These are phyloP conservation scores for Phytophthora citricola DNA, from an alignment of 352 stramenopile genomes.

Conservation along the genomic window DNA sequence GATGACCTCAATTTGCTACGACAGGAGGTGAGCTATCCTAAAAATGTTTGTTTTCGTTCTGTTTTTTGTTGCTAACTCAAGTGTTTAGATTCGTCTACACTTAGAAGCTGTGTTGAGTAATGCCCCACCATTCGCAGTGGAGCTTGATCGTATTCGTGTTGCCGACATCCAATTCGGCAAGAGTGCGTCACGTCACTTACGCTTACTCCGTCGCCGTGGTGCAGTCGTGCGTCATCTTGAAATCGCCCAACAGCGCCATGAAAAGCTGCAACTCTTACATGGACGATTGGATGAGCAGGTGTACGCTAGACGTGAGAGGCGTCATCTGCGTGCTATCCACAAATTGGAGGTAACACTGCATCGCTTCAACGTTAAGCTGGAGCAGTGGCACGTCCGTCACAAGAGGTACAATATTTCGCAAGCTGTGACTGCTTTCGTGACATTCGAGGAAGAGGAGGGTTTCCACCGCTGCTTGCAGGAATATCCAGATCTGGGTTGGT, in stretches of 20 bases:
- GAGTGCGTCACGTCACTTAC: conserved; percentile 60
- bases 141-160: conserved; percentile 68
- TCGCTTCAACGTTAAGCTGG: conserved; percentile 52
- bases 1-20: conserved; percentile 66
- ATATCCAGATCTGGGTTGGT: conserved; percentile 75
- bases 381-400: conserved; percentile 48
- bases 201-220: conserved; percentile 66
- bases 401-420: conserved; percentile 46
- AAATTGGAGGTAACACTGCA: conserved; percentile 57
- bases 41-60: not conserved
- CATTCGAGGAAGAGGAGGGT: conserved; percentile 86
- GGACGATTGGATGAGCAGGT: conserved; percentile 44
- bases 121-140: conserved; percentile 54
- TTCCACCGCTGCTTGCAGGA: conserved; percentile 78
- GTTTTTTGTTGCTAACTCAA: not conserved
- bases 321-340: conserved; percentile 51
- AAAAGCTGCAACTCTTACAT: conserved; percentile 69
- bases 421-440: conserved; percentile 83
- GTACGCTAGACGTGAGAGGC: conserved; percentile 51
- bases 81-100: conserved; percentile 62
- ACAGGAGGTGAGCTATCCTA: conserved; percentile 48
- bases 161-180: conserved; percentile 86
- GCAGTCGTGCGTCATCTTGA: conserved; percentile 70
- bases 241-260: conserved; percentile 66
- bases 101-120: conserved; percentile 67